These are phyloP conservation scores for Pulveroboletus frians DNA, from an alignment of 768 basidiomycete genomes.

Conservation along the genomic window DNA sequence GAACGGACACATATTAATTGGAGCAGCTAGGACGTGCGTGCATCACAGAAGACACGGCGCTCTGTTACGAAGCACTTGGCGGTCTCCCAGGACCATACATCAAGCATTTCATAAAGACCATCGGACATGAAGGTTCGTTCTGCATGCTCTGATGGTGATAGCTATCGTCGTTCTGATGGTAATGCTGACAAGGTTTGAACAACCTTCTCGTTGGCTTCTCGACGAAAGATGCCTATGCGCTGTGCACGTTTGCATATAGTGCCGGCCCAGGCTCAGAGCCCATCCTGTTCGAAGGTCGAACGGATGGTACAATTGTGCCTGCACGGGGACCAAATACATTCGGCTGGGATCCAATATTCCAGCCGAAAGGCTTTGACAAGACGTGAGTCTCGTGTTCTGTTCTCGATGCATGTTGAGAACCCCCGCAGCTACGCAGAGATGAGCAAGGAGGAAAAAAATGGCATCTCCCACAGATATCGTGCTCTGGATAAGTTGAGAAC, in stretches of 20 bases:
- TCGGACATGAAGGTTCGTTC: conserved; percentile 76
- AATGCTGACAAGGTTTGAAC: conserved; percentile 56
- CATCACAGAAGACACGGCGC: conserved; percentile 90
- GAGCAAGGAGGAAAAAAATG: conserved; percentile 57
- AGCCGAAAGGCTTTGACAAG: conserved; percentile 66
- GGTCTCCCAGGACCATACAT: conserved; percentile 97
- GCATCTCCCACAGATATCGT: conserved; percentile 59
- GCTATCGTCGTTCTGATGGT: neutral
- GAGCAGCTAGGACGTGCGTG: conserved; percentile 46
- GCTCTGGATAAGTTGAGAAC: conserved; percentile 54
- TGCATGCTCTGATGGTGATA: neutral
- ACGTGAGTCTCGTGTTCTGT: conserved; percentile 50
- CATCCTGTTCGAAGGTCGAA: conserved; percentile 79
- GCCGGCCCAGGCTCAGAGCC: conserved; percentile 77
- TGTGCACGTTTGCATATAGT: conserved; percentile 96
- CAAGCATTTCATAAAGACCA: conserved; percentile 78
- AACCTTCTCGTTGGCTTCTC: conserved; percentile 72
- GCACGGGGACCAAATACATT: conserved; percentile 74
- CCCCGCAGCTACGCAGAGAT: conserved; percentile 59
- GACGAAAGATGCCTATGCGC: conserved; percentile 75
- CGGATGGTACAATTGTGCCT: conserved; percentile 85
- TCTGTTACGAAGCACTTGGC: conserved; percentile 83
- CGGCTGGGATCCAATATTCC: conserved; percentile 90
- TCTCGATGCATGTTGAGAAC: neutral
- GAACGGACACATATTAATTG: neutral